Conservation (phyloP, 1,139 yeast genomes). For the Candida tunisiensis region DNA sequence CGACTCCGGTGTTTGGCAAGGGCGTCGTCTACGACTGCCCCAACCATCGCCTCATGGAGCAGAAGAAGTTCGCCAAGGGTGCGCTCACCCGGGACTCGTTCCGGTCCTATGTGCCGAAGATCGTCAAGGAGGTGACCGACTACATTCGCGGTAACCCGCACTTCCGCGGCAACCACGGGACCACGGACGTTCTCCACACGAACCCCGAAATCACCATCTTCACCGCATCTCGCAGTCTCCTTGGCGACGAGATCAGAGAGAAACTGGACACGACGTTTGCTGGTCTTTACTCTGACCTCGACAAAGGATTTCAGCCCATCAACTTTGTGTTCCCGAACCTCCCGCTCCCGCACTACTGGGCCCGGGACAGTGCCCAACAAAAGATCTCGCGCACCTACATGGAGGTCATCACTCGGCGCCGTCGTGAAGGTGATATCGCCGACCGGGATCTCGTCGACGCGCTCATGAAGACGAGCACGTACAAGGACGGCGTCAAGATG, state of each 20-base stretch:
- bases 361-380: conserved; percentile 77
- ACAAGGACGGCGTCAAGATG: conserved; percentile 88
- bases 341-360: conserved; percentile 75
- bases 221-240: conserved; percentile 82
- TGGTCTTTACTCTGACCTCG: conserved; percentile 72
- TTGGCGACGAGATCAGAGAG: conserved; percentile 83
- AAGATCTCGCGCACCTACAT: conserved; percentile 68
- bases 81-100: conserved; percentile 82
- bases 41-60: conserved; percentile 88
- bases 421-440: conserved; percentile 47
- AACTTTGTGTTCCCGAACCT: conserved; percentile 90
- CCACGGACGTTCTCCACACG: conserved; percentile 55
- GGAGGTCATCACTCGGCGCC: conserved; percentile 56
- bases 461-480: conserved; percentile 63
- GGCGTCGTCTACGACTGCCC: conserved; percentile 98
- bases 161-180: conserved; percentile 28
- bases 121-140: conserved; percentile 54
- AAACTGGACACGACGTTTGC: conserved; percentile 78
- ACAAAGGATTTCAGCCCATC: conserved; percentile 91
- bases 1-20: conserved; percentile 94
- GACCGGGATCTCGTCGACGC: conserved; percentile 84
- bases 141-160: conserved; percentile 35
- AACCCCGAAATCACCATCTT: conserved; percentile 95
- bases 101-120: conserved; percentile 72
- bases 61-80: conserved; percentile 86